Conservation (phyloP, 306 rosid species). For the Prunus davidiana region DNA sequence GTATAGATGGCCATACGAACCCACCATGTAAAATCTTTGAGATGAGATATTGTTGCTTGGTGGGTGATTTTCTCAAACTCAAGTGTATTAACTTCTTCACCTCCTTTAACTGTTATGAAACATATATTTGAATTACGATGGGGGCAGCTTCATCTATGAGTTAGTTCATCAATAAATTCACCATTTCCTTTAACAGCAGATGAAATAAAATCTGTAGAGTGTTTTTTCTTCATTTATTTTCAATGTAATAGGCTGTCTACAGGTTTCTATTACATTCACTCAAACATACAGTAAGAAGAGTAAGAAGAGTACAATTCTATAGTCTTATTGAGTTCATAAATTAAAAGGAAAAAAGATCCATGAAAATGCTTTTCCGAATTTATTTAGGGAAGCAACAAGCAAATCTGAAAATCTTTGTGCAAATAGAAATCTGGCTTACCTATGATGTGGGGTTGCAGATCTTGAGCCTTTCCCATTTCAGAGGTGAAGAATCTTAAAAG, state of each 20-base stretch:
- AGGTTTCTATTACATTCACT: background rate
- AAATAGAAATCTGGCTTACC: background rate
- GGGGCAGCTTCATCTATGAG: background rate
- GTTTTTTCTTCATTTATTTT: background rate
- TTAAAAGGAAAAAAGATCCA: background rate
- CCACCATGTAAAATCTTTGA: slow-evolving; percentile 4
- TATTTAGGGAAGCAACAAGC: background rate
- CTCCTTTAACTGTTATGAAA: background rate
- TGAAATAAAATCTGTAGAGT: background rate
- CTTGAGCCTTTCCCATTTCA: slow-evolving; percentile 11
- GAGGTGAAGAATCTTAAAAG: slow-evolving; percentile 1
- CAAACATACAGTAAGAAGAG: background rate
- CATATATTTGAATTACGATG: background rate
- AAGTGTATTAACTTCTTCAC: background rate
- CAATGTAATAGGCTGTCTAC: background rate
- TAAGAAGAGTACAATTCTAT: background rate
- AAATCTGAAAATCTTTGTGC: background rate
- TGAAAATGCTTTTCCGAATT: background rate
- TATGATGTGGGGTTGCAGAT: slow-evolving; percentile 9
- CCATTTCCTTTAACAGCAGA: background rate
- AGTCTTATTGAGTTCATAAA: background rate
- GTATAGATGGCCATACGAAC: slow-evolving; percentile 12
- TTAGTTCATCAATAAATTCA: background rate
- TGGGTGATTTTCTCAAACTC: background rate
- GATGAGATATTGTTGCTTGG: background rate